A percentile compares a stretch with the other conserved stretches of the same genome.
These are phyloP conservation scores for Solanum okadae DNA, from an alignment of 257 asterid species.

Conservation along the genomic window DNA sequence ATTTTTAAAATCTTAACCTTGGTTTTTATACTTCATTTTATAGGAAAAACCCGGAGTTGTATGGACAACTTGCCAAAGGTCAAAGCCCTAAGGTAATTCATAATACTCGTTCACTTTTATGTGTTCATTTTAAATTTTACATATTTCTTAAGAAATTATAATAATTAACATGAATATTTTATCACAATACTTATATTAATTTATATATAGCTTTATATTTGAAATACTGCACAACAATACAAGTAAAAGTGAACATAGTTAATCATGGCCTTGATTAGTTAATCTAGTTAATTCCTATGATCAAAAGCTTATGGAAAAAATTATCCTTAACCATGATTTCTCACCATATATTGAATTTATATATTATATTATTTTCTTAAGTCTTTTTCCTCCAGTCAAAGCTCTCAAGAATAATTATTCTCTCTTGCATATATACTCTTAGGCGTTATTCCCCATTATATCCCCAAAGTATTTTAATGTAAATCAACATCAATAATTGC, in stretches of 20 bases:
- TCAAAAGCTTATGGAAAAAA: neutral
- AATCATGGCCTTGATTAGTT: neutral
- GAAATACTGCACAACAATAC: fast-evolving
- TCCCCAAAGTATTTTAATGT: neutral
- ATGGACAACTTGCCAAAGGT: constrained; percentile 27
- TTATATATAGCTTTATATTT: neutral
- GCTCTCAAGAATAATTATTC: neutral
- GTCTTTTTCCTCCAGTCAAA: neutral
- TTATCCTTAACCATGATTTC: neutral
- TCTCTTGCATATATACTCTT: neutral
- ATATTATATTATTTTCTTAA: neutral
- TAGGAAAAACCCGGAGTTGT: constrained; percentile 32
- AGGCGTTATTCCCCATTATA: neutral
- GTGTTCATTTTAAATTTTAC: neutral
- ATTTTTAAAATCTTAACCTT: neutral
- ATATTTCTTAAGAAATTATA: neutral
- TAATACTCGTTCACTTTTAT: neutral
- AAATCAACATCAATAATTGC: neutral
- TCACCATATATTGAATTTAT: neutral
- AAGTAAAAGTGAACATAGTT: neutral
- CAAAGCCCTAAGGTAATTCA: constrained; percentile 38
- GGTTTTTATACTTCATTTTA: neutral
- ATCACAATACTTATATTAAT: neutral
- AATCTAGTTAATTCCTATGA: neutral
- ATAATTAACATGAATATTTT: neutral